phyloP scores from a whole-genome alignment of 108 stramenopile genomes.

The Cylindrotheca fusiformis region DNA sequence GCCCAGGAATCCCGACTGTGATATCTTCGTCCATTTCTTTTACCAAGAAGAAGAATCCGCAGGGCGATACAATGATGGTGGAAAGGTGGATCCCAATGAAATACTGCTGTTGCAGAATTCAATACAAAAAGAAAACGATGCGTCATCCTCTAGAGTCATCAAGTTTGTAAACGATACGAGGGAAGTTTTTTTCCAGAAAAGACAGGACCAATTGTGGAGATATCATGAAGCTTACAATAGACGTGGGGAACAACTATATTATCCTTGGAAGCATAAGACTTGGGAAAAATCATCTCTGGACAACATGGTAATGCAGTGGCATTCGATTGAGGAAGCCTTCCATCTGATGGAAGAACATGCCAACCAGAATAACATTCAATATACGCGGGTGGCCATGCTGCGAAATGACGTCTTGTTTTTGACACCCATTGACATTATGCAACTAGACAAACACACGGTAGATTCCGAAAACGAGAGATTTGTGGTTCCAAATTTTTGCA shows the following conservation, averaged over 20 bases:
- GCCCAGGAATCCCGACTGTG: conserved; percentile 31
- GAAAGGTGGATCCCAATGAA: conserved; percentile 5
- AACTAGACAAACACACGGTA: conserved; percentile 10
- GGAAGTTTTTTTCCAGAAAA: conserved; percentile 28
- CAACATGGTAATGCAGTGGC: conserved; percentile 34
- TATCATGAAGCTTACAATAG: conserved; percentile 20
- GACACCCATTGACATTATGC: conserved; percentile 13
- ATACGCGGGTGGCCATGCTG: conserved; percentile 34
- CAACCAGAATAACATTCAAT: conserved; percentile 14
- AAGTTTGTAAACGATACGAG: conserved; percentile 33
- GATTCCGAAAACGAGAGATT: conserved; percentile 16
- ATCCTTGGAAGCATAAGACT: conserved; percentile 11
- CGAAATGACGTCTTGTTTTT: conserved; percentile 29
- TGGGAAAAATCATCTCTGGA: conserved; percentile 9
- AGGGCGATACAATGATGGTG: conserved; percentile 5
- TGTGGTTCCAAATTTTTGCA: conserved; percentile 26
- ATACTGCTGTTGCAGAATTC: not conserved
- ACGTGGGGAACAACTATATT: conserved; percentile 13
- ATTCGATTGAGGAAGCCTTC: conserved; percentile 15
- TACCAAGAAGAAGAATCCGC: conserved; percentile 10
- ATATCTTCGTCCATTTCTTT: conserved; percentile 36
- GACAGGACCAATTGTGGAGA: conserved; percentile 18
- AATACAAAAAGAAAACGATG: not conserved
- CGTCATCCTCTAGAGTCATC: conserved; percentile 7
- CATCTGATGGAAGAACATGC: conserved; percentile 19